Percentiles rank a stretch among this genome's conserved stretches.
Conservation (phyloP, 1,284 basidiomycete genomes). For the Trametes versicolor region DNA sequence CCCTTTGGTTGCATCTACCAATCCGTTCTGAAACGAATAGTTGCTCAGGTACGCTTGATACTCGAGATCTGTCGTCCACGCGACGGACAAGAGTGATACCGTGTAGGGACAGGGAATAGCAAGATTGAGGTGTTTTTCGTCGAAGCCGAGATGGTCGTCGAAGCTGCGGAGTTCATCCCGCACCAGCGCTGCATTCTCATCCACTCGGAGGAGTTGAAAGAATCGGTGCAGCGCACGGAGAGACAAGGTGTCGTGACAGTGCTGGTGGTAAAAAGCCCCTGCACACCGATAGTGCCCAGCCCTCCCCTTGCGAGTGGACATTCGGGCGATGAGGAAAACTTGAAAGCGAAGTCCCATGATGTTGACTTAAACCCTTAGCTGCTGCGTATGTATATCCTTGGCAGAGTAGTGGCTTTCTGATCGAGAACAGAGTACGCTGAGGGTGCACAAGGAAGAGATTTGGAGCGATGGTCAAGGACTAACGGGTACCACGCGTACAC, state of each 20-base stretch:
- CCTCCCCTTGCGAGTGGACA: slow-evolving; percentile 34
- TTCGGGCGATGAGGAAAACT: slow-evolving; percentile 49
- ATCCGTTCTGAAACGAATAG: not conserved
- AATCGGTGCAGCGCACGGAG: slow-evolving; percentile 45
- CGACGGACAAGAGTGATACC: slow-evolving; percentile 24
- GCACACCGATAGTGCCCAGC: slow-evolving; percentile 51
- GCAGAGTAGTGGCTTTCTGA: no score
- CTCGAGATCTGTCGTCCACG: slow-evolving; percentile 23
- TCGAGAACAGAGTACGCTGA: no score
- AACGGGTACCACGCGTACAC: no score
- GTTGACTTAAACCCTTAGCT: no score
- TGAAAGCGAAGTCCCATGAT: slow-evolving; percentile 46
- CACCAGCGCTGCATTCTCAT: slow-evolving; percentile 48
- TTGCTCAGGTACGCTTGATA: not conserved
- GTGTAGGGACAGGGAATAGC: slow-evolving; percentile 44
- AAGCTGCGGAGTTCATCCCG: slow-evolving; percentile 40
- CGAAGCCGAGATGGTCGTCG: not conserved
- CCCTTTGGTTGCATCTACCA: not conserved
- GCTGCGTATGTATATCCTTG: not conserved
- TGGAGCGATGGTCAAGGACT: no score
- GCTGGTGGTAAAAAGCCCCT: slow-evolving; percentile 50
- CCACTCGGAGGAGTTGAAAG: slow-evolving; percentile 46
- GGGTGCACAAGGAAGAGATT: no score
- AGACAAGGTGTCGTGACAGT: slow-evolving; percentile 48
- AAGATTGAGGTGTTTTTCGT: slow-evolving; percentile 4